Evolutionary conservation across 1,284 basidiomycete species (phyloP).

Genomic region (Lentinus polychrous): DNA sequence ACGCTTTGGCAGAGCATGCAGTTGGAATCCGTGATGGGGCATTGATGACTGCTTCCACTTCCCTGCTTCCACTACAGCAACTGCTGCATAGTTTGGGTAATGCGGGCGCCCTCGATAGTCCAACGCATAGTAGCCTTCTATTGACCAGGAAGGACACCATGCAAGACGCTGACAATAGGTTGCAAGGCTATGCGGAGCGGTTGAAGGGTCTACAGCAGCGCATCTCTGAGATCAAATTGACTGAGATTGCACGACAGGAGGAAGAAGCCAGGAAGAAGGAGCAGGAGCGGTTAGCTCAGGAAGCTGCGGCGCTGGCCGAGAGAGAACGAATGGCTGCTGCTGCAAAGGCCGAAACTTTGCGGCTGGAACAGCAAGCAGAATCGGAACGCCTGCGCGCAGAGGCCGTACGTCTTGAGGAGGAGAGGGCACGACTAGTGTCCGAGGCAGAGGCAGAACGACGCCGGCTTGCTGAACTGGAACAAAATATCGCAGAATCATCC

Average conservation of each 20-base stretch:
- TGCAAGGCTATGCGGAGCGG: no score
- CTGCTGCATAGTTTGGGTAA: no score
- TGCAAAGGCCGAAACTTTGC: constrained; percentile 21
- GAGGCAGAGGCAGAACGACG: constrained; percentile 13
- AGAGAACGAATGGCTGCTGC: constrained; percentile 21
- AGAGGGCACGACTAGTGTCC: constrained; percentile 14
- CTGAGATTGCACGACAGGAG: constrained; percentile 13
- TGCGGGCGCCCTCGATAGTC: no score
- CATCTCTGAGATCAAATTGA: constrained; percentile 19
- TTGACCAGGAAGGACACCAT: no score
- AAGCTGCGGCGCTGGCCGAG: constrained; percentile 19
- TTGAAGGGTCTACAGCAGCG: constrained; percentile 27
- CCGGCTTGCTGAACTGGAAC: no score
- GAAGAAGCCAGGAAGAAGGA: constrained; percentile 29
- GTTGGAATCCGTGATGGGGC: no score
- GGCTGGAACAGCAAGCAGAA: constrained; percentile 19
- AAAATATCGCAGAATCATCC: neutral
- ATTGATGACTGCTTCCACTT: no score
- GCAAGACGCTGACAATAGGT: no score
- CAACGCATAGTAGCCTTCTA: no score
- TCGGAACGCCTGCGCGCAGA: constrained; percentile 26
- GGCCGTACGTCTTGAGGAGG: constrained; percentile 25
- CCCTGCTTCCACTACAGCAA: no score
- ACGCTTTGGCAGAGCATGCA: no score
- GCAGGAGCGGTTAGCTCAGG: constrained; percentile 27